Conservation (phyloP, 2,329 filamentous ascomycete species). For the Fusarium virguliforme region DNA sequence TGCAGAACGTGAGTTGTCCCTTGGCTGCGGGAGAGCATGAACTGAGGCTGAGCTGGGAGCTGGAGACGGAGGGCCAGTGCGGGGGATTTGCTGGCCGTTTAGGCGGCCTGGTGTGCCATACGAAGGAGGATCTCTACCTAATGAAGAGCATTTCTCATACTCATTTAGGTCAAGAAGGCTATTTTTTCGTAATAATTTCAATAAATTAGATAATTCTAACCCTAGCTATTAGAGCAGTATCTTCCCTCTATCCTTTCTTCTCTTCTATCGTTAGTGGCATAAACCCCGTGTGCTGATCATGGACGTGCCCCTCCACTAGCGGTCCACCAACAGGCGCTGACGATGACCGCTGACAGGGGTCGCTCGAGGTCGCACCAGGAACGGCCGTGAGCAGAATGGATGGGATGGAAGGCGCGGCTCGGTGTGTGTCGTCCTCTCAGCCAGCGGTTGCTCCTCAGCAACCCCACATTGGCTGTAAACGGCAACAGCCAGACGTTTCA, state of each 20-base stretch:
- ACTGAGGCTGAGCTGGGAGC: slow-evolving; percentile 30
- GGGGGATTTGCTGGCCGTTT: slow-evolving; percentile 33
- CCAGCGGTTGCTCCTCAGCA: slow-evolving; percentile 48
- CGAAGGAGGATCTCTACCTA: no score
- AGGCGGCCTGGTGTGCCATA: slow-evolving; percentile 12
- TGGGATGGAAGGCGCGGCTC: slow-evolving; percentile 34
- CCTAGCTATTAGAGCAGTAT: no score
- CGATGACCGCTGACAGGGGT: slow-evolving; percentile 38
- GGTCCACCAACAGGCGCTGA: slow-evolving; percentile 1
- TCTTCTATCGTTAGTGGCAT: no score
- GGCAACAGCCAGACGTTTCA: slow-evolving; percentile 39
- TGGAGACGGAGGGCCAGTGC: slow-evolving; percentile 24
- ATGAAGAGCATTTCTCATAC: no score
- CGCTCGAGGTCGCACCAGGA: slow-evolving; percentile 44
- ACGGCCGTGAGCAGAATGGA: slow-evolving; percentile 38
- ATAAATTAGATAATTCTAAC: no score
- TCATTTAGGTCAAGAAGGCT: no score
- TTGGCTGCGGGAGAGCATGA: not conserved
- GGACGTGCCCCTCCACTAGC: not conserved
- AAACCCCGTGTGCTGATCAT: no score
- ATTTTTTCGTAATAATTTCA: no score
- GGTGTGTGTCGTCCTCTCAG: not conserved
- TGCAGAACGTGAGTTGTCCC: not conserved
- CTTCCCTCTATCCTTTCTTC: no score
- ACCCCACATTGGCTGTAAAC: slow-evolving; percentile 47